Evolutionary conservation across 1,139 yeast species (phyloP), one percentile per base, ranked within the genome.

Genomic region (Kodamaea derodonti): DNA sequence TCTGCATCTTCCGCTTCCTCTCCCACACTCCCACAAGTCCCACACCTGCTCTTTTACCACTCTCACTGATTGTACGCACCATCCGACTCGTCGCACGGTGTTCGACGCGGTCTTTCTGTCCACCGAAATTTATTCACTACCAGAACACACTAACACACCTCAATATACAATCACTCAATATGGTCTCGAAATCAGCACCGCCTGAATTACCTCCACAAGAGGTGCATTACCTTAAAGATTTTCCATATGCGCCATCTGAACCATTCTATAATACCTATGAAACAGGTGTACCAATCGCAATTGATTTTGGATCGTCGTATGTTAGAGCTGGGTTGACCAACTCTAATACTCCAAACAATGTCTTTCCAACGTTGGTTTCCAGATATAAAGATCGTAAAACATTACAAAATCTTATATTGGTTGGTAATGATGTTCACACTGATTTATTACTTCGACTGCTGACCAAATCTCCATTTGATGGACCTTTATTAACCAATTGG

Each of bases 401-500:
- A n/a, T 70, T 70, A 41, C 69, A 70, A 39, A 69, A 82, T 1
- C 72, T 83, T 47, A 78, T 94, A 0, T 69, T 86, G 40, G 80
- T 87, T 3, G 99, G 99, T 1, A 77, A 84, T 47, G 97, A 90
- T 55, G 78, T 81, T 9, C 78, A 71, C 51, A 55, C 85, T 20
- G 97, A 90, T 49, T 72, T 80, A 5, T 63, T 82, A 6, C 72
- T 84, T 30, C 74, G 81, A 42, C 72, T 85, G 18, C 80, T 83
- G 32, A 74, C 86, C 31, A 80, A 78, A 49, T 69, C 85, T 3
- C 96, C 97, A 0, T 92, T 75, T 53, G 98, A 94, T 57, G 96
- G 95, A 0, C 75, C 87, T 3, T 62, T 87, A 46, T 67, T 92
- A 24, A 80, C 95, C 20, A 92, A 90, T 56, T 94, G 98, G 97